A percentile compares a stretch with the other conserved stretches of the same genome.
phyloP scores from a whole-genome alignment of 2,329 filamentous ascomycete genomes.

The Coniochaeta sp. region DNA sequence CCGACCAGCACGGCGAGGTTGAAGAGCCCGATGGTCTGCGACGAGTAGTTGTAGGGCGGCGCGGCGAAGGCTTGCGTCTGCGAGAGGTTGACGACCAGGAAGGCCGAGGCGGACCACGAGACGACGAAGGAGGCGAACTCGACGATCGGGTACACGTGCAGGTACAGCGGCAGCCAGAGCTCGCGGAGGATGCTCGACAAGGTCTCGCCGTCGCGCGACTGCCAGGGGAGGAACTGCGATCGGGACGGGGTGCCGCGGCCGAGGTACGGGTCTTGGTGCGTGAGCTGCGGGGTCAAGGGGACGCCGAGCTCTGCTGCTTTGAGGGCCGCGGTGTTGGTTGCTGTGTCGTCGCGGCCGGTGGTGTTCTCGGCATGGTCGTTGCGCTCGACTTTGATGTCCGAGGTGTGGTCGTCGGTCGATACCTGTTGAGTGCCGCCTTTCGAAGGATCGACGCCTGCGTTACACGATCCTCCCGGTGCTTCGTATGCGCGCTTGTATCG shows the following conservation, averaged over 20 bases:
- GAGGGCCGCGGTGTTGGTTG: slow-evolving; percentile 13
- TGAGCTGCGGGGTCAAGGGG: slow-evolving; percentile 23
- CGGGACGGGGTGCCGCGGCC: slow-evolving; percentile 47
- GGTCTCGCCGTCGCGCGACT: slow-evolving; percentile 30
- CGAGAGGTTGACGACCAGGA: slow-evolving; percentile 53
- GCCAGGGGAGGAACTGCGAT: slow-evolving; percentile 46
- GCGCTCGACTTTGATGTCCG: neutral
- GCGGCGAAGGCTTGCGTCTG: slow-evolving; percentile 34
- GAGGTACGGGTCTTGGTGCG: slow-evolving; percentile 44
- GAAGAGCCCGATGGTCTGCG: slow-evolving; percentile 35
- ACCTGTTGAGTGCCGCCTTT: neutral
- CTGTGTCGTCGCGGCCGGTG: neutral
- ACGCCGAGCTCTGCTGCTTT: neutral
- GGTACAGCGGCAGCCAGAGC: slow-evolving; percentile 55
- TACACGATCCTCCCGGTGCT: slow-evolving; percentile 3
- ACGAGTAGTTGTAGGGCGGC: slow-evolving; percentile 34
- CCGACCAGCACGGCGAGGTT: slow-evolving; percentile 39
- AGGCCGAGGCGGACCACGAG: slow-evolving; percentile 35
- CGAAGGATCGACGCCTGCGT: slow-evolving; percentile 12
- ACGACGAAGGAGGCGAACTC: slow-evolving; percentile 56
- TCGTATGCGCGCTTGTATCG: slow-evolving; percentile 43
- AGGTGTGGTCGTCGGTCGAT: neutral
- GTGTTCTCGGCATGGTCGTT: neutral
- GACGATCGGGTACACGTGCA: slow-evolving; percentile 56
- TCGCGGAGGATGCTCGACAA: slow-evolving; percentile 36